Base-by-base conservation (phyloP, 2,329 filamentous ascomycete species). In the Fulvia fulva region DNA sequence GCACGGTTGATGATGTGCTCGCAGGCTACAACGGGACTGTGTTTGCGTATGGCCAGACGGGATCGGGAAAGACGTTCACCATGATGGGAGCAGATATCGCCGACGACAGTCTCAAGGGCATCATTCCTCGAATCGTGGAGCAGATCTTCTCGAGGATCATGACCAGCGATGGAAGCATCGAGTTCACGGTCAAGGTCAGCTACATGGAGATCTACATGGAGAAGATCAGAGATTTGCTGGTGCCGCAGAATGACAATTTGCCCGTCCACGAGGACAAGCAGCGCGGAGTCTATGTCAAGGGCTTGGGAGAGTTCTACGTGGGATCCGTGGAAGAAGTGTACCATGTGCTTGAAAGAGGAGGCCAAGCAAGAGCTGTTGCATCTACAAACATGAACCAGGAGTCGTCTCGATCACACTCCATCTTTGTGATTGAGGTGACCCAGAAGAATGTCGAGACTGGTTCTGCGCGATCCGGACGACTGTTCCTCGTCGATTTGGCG, bases 171-270 rank as follows among this genome's bases (percentile, higher is more conserved):
- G 87, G 87, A 69, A 96, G 90, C 66, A 97, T 97, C 74, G 94
- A 97, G 77, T 97, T 97, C 76, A 97, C 92, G n/a, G 93, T 99
- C 54, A 87, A 92, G 57, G 93, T 97, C 71, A 96, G 91, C 76
- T 97, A 97, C 77, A 97, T 99, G 92, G 94, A 99, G 77, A 97
- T 99, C 65, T 99, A 99, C 80, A 99, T 97, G 94, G 94, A 99
- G 79, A 87, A 89, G 67, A 97, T 99, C 74, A 86, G 93, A 70
- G 94, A 99, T 85, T 78, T 99, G 70, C 80, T 99, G 63, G 87
- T 88, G 23, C 94, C 94, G 11, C 89, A 92, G 60, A 96, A 97
- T 76, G 93, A 97, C 78, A 97, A 97, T 72, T 80, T 99, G 53
- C 92, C 93, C 0, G 87, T 97, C n/a, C 94, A 97, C 77, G 94